Evolutionary conservation across 148 eudicot species (phyloP).

Genomic region (Euryodendron excelsum): DNA sequence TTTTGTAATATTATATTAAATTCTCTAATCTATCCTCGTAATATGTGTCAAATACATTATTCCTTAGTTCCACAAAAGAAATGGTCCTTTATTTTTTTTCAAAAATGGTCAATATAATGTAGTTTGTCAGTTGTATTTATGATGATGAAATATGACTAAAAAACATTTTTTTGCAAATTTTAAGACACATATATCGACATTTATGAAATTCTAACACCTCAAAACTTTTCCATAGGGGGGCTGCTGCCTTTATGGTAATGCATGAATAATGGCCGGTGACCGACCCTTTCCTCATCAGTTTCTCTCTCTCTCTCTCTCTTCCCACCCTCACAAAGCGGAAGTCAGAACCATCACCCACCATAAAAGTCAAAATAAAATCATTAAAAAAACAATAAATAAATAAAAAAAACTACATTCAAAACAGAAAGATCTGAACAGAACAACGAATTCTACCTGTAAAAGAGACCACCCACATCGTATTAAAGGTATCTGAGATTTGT

Average conservation of each 20-base stretch:
- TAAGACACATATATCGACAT: too few species aligned
- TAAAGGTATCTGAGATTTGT: neutral
- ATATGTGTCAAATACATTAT: too few species aligned
- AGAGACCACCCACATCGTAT: neutral
- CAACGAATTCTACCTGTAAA: conserved; percentile 12
- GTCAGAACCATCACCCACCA: conserved; percentile 29
- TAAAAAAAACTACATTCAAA: neutral
- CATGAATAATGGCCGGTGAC: conserved; percentile 36
- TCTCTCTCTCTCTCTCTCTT: conserved; percentile 20
- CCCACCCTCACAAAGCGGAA: conserved; percentile 20
- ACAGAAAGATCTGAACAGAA: neutral
- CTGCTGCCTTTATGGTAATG: conserved; percentile 11
- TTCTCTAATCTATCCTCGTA: too few species aligned
- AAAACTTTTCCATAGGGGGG: neutral
- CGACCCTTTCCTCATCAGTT: conserved; percentile 3
- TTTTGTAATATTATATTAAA: too few species aligned
- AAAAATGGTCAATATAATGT: too few species aligned
- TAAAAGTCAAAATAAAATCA: neutral
- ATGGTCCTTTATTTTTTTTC: too few species aligned
- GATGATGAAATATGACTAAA: too few species aligned
- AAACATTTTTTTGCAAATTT: too few species aligned
- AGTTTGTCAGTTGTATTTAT: too few species aligned
- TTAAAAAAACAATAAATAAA: neutral
- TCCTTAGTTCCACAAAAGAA: too few species aligned
- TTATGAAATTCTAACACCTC: too few species aligned